Evolutionary conservation across 352 stramenopile species (phyloP).

Genomic region (Globisporangium okanoganense): DNA sequence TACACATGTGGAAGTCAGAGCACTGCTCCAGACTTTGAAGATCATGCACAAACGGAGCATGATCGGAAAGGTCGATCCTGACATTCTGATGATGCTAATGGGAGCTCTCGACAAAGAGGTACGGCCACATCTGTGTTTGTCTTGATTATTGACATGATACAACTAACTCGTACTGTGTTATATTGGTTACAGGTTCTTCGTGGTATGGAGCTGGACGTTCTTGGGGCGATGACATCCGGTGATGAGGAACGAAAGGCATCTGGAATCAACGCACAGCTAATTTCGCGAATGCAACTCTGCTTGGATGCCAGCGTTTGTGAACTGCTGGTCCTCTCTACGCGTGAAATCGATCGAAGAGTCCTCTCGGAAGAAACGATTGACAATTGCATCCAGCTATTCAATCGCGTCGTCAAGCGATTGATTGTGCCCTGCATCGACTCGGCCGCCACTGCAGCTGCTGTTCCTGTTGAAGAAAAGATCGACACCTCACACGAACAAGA

Average conservation of each 20-base stretch:
- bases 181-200: constrained; percentile 13
- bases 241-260: constrained; percentile 31
- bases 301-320: constrained; percentile 73
- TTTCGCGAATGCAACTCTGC: constrained; percentile 32
- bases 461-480: constrained; percentile 12
- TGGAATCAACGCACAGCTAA: constrained; percentile 30
- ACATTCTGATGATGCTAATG: constrained; percentile 59
- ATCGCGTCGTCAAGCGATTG: constrained; percentile 47
- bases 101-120: constrained; percentile 56
- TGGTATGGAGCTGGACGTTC: constrained; percentile 25
- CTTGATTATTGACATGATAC: background rate
- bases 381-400: constrained; percentile 68
- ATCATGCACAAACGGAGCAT: constrained; percentile 61
- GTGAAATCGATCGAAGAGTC: constrained; percentile 59
- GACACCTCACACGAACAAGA: background rate
- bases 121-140: background rate
- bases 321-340: constrained; percentile 68
- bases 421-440: constrained; percentile 73
- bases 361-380: constrained; percentile 84
- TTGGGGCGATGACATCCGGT: constrained; percentile 24
- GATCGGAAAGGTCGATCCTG: constrained; percentile 48
- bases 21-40: constrained; percentile 61
- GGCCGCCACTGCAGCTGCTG: constrained; percentile 29
- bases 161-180: background rate
- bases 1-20: constrained; percentile 44